Evolutionary conservation across 108 stramenopile species (phyloP).

Genomic region (Chaetoceros tenuissimus): DNA sequence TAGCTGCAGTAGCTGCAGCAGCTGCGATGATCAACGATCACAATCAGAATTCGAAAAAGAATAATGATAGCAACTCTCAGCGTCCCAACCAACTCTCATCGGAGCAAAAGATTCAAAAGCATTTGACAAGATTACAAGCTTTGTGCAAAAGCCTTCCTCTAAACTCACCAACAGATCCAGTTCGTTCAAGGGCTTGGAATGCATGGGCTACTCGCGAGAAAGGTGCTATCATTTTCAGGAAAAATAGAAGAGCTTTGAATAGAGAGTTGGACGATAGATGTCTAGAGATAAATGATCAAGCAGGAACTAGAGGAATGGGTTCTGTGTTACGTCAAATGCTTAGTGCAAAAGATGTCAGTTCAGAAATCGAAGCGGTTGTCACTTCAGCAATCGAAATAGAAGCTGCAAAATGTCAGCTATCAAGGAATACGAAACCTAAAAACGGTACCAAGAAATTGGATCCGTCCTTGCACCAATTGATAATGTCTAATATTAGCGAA

Average conservation of each 20-base stretch:
- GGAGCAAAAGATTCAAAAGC: constrained; percentile 48
- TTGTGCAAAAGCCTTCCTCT: constrained; percentile 57
- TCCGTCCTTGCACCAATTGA: constrained; percentile 45
- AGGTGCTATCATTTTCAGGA: constrained; percentile 61
- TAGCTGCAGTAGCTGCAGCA: constrained; percentile 66
- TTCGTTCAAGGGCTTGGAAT: constrained; percentile 69
- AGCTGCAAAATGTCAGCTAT: constrained; percentile 64
- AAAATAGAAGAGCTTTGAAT: constrained; percentile 54
- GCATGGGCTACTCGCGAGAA: constrained; percentile 68
- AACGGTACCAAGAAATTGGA: constrained; percentile 18
- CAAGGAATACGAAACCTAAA: constrained; percentile 4
- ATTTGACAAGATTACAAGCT: constrained; percentile 53
- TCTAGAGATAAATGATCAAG: constrained; percentile 38
- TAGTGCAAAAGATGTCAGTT: constrained; percentile 57
- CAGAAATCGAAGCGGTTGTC: constrained; percentile 64
- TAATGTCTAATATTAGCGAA: constrained; percentile 18
- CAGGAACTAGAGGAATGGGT: constrained; percentile 62
- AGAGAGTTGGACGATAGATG: constrained; percentile 35
- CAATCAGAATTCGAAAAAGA: constrained; percentile 14
- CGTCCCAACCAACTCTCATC: constrained; percentile 14
- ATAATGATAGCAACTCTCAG: constrained; percentile 9
- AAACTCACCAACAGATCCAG: constrained; percentile 67
- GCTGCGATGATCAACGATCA: constrained; percentile 33
- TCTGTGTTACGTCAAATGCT: constrained; percentile 71
- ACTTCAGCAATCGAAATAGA: constrained; percentile 81